Base-by-base conservation (phyloP, 805 yeast genomes). In the Saccharomyces jurei region DNA sequence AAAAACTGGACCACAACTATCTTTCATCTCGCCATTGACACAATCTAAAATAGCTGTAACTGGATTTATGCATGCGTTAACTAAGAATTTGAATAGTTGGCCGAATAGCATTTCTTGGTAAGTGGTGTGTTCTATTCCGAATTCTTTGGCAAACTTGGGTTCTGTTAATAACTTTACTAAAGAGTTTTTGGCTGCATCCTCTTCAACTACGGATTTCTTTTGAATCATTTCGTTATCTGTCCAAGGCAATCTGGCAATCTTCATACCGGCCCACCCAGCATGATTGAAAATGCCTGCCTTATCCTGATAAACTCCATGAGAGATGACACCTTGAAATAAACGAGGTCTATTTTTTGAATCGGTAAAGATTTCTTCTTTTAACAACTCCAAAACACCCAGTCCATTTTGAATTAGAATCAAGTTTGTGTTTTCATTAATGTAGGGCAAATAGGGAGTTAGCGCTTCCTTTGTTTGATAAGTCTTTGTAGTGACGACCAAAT, bases 401-500 rank as follows among this genome's bases (percentile, higher is more conserved):
- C 99, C 99, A 67, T 94, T 94, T 61, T 94, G 98, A 6, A 92
- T 70, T 25, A 94, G 69, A 41, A 92, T 63, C 11, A 91, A 71
- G 56, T 82, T 85, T 1, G 96, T 81, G 2, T 74, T 65, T 1
- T 72, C 64, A 29, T 71, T 68, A 29, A 92, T 75, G 53, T 71
- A 71, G 1, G 77, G 75, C 22, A 81, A 57, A 52, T 82, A 74
- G 2, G 86, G 85, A 32, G 62, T 64, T 17, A 91, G 56, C 0
- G 97, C 95, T 3, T 69, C 67, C 25, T 76, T 71, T 0, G 96
- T 86, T 63, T 86, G 88, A 57, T 85, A 82, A 0, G 95, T 82
- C 69, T 92, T 92, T 4, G 96, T 89, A 9, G 95, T 75, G 9
- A 92, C 78, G 8, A 92, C 77, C 56, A 92, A 69, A 61, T 84